Conservation (phyloP, 169 alveolate species). For the Plasmodium gallinaceum region DNA sequence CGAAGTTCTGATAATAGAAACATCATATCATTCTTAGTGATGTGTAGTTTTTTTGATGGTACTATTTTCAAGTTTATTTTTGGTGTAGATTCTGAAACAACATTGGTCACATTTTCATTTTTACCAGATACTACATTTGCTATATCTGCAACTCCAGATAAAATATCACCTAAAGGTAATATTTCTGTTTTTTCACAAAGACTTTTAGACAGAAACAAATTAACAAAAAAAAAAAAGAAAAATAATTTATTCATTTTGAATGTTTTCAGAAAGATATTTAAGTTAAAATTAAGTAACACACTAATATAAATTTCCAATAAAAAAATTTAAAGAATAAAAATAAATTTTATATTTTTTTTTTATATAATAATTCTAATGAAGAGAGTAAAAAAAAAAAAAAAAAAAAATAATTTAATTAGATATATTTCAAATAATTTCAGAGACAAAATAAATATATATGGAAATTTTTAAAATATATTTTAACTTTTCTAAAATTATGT, state of each 20-base stretch:
- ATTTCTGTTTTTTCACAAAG: constrained; percentile 49
- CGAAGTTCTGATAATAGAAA: constrained; percentile 49
- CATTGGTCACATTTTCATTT: constrained; percentile 12
- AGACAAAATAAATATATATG: too few relatives aligned
- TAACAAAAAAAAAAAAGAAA: not conserved
- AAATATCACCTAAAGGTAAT: constrained; percentile 70
- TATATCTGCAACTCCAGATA: constrained; percentile 66
- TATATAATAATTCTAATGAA: not conserved
- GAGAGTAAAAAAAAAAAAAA: not conserved
- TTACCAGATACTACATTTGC: constrained; percentile 37
- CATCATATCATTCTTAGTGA: constrained; percentile 65
- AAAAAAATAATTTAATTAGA: not conserved
- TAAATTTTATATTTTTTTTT: too few relatives aligned
- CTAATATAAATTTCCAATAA: too few relatives aligned
- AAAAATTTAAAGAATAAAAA: too few relatives aligned
- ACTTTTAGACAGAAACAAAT: constrained; percentile 3
- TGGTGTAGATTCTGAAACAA: constrained; percentile 16
- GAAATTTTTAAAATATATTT: too few relatives aligned
- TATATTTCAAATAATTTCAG: not conserved
- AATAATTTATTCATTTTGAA: constrained; percentile 14
- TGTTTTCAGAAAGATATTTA: not conserved
- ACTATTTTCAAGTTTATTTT: constrained; percentile 66
- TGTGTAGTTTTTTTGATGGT: constrained; percentile 60
- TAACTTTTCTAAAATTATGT: too few relatives aligned
- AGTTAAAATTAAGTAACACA: not conserved